Conservation (phyloP, 2,329 filamentous ascomycete genomes). For the Knufia petricola region DNA sequence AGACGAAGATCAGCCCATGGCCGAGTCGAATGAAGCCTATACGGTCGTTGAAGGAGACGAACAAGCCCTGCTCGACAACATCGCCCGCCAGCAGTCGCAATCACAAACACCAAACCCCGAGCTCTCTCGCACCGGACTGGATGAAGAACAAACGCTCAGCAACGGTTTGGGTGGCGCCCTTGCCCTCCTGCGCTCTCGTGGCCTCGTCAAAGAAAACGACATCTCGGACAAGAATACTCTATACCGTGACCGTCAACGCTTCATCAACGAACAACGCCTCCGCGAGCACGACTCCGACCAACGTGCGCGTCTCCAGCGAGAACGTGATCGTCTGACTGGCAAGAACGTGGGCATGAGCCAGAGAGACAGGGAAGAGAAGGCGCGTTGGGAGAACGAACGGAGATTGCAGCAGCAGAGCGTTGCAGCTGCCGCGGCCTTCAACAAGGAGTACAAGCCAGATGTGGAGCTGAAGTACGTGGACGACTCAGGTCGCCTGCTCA, state of each 20-base stretch:
- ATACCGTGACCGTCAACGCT: conserved; percentile 63
- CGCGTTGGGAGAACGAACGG: conserved; percentile 46
- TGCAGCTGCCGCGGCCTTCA: conserved; percentile 75
- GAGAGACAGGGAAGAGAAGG: conserved; percentile 84
- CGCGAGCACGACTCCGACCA: conserved; percentile 71
- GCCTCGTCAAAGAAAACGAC: conserved; percentile 57
- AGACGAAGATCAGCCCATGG: conserved; percentile 47
- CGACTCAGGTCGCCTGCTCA: conserved; percentile 74
- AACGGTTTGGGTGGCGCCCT: conserved; percentile 74
- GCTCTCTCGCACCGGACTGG: conserved; percentile 61
- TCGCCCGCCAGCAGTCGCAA: conserved; percentile 29
- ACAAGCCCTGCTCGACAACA: conserved; percentile 40
- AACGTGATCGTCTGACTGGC: conserved; percentile 74
- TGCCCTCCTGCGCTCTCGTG: conserved; percentile 72
- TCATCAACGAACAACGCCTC: conserved; percentile 68
- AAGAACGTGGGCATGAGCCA: conserved; percentile 79
- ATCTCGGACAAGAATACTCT: conserved; percentile 56
- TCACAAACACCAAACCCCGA: conserved; percentile 38
- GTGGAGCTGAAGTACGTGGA: conserved; percentile 87
- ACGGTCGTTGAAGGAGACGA: conserved; percentile 40
- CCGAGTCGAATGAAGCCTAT: conserved; percentile 32
- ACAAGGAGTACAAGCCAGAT: conserved; percentile 77
- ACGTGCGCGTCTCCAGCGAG: conserved; percentile 68
- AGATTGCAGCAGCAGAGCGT: conserved; percentile 27
- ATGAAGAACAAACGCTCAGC: conserved; percentile 72